Percentiles rank a stretch among this genome's conserved stretches.
phyloP scores from a whole-genome alignment of 2,329 filamentous ascomycete species.

The Fusarium sp. region DNA sequence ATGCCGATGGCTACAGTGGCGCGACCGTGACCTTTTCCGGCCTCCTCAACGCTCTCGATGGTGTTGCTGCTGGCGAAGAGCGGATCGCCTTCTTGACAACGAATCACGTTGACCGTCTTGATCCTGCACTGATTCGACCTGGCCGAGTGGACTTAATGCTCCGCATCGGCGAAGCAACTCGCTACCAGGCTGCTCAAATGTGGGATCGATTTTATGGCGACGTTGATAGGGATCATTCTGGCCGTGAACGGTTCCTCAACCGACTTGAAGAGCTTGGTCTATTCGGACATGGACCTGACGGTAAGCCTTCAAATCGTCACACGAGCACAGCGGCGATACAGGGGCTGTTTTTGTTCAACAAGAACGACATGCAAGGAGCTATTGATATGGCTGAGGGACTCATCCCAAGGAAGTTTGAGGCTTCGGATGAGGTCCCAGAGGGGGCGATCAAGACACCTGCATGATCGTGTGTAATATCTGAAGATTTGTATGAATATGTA shows the following conservation, averaged over 20 bases:
- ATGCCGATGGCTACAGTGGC: constrained; percentile 86
- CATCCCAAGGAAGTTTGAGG: constrained; percentile 70
- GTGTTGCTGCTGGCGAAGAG: constrained; percentile 95
- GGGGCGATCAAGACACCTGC: constrained; percentile 60
- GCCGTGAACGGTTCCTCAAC: constrained; percentile 78
- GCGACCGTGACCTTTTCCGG: constrained; percentile 96
- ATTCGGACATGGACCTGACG: constrained; percentile 70
- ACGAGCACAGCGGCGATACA: constrained; percentile 94
- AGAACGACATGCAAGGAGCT: constrained; percentile 89
- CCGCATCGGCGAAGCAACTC: constrained; percentile 88
- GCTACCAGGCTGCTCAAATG: constrained; percentile 86
- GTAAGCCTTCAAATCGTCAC: constrained; percentile 62
- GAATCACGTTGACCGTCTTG: constrained; percentile 91
- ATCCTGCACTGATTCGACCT: constrained; percentile 90
- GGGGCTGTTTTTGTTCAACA: constrained; percentile 95
- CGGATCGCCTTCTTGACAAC: constrained; percentile 94
- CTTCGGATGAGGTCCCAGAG: constrained; percentile 57
- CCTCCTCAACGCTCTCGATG: constrained; percentile 87
- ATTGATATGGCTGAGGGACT: constrained; percentile 83
- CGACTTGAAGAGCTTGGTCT: constrained; percentile 79
- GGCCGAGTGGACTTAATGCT: constrained; percentile 95
- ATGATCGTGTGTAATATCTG: constrained; percentile 40
- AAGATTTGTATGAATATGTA: constrained; percentile 30
- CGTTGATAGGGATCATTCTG: constrained; percentile 74
- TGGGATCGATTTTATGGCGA: constrained; percentile 97